Evolutionary conservation across 1,284 basidiomycete species (phyloP), one percentile per base, ranked within the genome.

Genomic region (Tilletia caries): DNA sequence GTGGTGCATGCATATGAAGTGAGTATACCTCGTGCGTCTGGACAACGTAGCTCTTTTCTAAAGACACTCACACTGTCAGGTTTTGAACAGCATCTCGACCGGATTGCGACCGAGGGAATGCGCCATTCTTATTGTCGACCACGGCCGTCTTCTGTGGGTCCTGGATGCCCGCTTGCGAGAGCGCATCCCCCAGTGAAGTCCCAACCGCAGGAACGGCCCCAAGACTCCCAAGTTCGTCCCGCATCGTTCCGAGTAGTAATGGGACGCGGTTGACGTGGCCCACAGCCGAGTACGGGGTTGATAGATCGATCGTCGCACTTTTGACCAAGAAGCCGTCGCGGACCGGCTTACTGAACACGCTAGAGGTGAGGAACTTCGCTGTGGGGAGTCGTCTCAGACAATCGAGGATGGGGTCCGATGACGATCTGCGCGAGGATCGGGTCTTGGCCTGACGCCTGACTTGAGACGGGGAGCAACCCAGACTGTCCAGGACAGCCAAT

Each of bases 161-260:
- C 13, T 50, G 13, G 67, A 79, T 72, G 18, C 74, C 71, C 0
- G 74, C 75, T 13, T 67, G 70, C 3, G 54, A 69, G 54, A 79
- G 68, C 13, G 75, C 74, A 15, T 70, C 68, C 34, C 60, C 54
- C 15, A 79, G 70, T 41, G 71, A 65, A 1, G 66, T 70, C 62
- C 73, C 70, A 5, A 68, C 68, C 2, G 70, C 67, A 20, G 77
- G 77, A 2, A 73, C 73, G 34, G 43, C 71, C 13, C 77, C 77
- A 2, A 78, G 69, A n/a, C 71, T 70, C 29, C 68, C 75, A 52
- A 75, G 41, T 64, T 78, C 76, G 68, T 79, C 77, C 10, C 76
- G 71, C 72, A 75, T 70, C 46, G 67, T 69, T 8, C 77, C 77
- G 67, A 70, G 71, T 37, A 79, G 70, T 15, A 76, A 68, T 8